Evolutionary conservation across 2,329 filamentous ascomycete species (phyloP).

Genomic region (Biscogniauxia mediterranea): DNA sequence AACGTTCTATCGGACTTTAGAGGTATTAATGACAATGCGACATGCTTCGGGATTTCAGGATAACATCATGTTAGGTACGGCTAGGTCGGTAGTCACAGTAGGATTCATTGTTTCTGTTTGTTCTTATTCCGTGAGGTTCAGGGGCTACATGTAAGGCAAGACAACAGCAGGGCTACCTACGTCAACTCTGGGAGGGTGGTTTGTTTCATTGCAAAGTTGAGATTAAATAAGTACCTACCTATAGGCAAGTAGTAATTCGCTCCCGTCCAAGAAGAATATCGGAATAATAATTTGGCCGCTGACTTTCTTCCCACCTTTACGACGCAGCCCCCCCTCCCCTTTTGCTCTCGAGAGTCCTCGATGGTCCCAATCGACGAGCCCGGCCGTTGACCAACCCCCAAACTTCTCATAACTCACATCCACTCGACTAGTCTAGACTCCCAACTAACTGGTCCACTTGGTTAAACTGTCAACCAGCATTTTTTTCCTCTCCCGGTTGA

Average conservation of each 20-base stretch:
- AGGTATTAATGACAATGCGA: conserved; percentile 2
- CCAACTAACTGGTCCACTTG: neutral
- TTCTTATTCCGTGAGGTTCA: neutral
- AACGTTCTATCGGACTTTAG: conserved; percentile 14
- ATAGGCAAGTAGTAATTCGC: too few species aligned
- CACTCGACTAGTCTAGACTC: conserved; percentile 1
- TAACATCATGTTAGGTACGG: neutral
- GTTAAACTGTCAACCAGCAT: neutral
- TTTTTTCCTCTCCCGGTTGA: neutral
- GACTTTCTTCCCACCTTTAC: neutral
- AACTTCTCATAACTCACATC: neutral
- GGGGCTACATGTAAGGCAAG: neutral
- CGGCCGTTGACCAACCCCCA: neutral
- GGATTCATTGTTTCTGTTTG: neutral
- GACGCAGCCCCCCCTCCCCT: neutral
- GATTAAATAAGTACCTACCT: too few species aligned
- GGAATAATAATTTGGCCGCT: neutral
- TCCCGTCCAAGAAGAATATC: neutral
- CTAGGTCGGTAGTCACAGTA: neutral
- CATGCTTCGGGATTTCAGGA: neutral
- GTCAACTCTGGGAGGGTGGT: neutral
- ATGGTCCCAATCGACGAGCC: neutral
- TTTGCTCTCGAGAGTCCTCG: neutral
- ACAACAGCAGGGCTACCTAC: neutral
- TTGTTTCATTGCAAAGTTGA: too few species aligned